These are phyloP conservation scores for Arthrocladium fulminans DNA, from an alignment of 2,329 filamentous ascomycete species.

Conservation along the genomic window DNA sequence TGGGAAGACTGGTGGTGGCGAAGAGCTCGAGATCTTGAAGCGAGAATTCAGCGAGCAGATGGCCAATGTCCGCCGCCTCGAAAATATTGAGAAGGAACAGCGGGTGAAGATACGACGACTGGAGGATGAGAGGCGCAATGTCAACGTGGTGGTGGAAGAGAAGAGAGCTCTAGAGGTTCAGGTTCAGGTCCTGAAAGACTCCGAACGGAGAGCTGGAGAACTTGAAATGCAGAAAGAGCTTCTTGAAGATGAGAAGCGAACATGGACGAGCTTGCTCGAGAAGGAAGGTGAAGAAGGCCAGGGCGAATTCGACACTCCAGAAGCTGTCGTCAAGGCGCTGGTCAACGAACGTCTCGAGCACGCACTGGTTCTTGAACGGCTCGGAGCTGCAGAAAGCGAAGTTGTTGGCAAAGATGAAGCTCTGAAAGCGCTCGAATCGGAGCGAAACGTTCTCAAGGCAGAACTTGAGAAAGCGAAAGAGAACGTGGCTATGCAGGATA, in stretches of 20 bases:
- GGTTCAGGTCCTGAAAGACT: slow-evolving; percentile 61
- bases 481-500: slow-evolving; percentile 29
- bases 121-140: slow-evolving; percentile 72
- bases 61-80: slow-evolving; percentile 76
- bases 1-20: slow-evolving; percentile 75
- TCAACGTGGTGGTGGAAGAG: slow-evolving; percentile 91
- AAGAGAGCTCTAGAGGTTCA: slow-evolving; percentile 74
- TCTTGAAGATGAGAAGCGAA: slow-evolving; percentile 75
- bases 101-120: slow-evolving; percentile 69
- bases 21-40: slow-evolving; percentile 77
- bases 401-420: slow-evolving; percentile 66
- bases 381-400: slow-evolving; percentile 73
- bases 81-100: slow-evolving; percentile 72
- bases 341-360: slow-evolving; percentile 73
- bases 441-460: slow-evolving; percentile 54
- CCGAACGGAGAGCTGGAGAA: slow-evolving; percentile 71
- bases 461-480: slow-evolving; percentile 64
- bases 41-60: slow-evolving; percentile 86
- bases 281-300: slow-evolving; percentile 54
- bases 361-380: slow-evolving; percentile 66
- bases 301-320: slow-evolving; percentile 75
- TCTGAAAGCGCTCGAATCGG: slow-evolving; percentile 62
- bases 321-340: slow-evolving; percentile 74
- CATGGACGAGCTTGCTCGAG: slow-evolving; percentile 81
- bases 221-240: slow-evolving; percentile 73